A percentile compares a stretch with the other conserved stretches of the same genome.
These are phyloP conservation scores for Cercophora scortea DNA, from an alignment of 495 filamentous ascomycete genomes.

Conservation along the genomic window DNA sequence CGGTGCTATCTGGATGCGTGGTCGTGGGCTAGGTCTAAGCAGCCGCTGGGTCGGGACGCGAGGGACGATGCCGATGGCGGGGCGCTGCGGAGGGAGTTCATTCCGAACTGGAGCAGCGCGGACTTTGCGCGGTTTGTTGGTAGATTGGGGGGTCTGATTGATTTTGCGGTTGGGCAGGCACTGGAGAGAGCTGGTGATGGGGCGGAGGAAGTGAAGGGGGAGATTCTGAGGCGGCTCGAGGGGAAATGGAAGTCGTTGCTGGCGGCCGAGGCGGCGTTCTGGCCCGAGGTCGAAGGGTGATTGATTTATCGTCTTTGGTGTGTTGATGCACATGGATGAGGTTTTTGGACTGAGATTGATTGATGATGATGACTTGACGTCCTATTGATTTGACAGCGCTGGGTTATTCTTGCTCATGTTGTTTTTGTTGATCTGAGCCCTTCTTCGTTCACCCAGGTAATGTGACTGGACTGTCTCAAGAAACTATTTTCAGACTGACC, in stretches of 20 bases:
- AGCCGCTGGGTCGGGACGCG: constrained; percentile 12
- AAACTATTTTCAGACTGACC: too few species aligned
- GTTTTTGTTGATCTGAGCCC: too few species aligned
- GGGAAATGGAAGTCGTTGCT: constrained; percentile 24
- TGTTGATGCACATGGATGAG: not conserved
- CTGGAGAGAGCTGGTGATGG: constrained; percentile 10
- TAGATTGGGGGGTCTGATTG: constrained; percentile 21
- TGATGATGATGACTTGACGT: too few species aligned
- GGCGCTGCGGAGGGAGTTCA: constrained; percentile 52
- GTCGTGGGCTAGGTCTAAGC: constrained; percentile 42
- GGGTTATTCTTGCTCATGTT: too few species aligned
- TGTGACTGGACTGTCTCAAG: too few species aligned
- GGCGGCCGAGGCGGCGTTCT: constrained; percentile 27
- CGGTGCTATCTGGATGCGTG: constrained; percentile 53
- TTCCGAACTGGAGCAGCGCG: constrained; percentile 56
- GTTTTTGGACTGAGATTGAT: not conserved
- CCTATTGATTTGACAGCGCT: too few species aligned
- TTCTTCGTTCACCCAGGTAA: too few species aligned
- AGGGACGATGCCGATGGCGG: constrained; percentile 50
- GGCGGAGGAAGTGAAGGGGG: constrained; percentile 7
- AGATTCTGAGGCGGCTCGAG: constrained; percentile 21
- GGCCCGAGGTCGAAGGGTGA: constrained; percentile 18
- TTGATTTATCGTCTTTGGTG: too few species aligned
- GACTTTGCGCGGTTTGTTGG: constrained; percentile 53
- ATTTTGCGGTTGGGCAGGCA: constrained; percentile 16